Base-by-base conservation (phyloP, 495 filamentous ascomycete species). In the Copromyces sp. region DNA sequence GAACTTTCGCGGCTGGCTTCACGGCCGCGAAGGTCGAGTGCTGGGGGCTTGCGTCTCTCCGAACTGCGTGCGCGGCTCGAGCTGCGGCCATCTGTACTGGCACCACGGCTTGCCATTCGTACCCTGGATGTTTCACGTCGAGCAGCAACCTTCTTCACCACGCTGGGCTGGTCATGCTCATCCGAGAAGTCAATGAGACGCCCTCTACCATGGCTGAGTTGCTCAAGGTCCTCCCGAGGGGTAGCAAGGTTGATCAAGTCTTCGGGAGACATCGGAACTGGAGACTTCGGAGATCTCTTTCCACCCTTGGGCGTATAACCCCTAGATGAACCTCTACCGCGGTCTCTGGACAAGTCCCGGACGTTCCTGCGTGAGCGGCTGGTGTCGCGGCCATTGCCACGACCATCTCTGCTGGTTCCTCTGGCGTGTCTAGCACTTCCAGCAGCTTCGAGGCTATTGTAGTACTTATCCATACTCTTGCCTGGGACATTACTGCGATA, bases 181-280 rank as follows among this genome's bases (percentile, higher is more conserved):
- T 76, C 78, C 11, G 59, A 39, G 12, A 69, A 69, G 40, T 79
- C 76, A 24, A 79, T 73, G 12, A 80, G 68, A 72, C 40, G 72
- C 6, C 41, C 71, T 9, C 59, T 70, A 20, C 40, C 68, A 40
- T 75, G 41, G 17, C 70, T 68, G 20, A 35, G 61, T 39, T 73
- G 69, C 20, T 77, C 73, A 5, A 71, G 32, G 61, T 75, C 69
- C 17, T 81, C 74, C 39, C 77, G 84, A 1, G 82, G 83, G 0
- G 81, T 86, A 69, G 87, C 84, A 42, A 88, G 83, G 74, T 85
- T 87, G 76, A 89, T 87, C 75, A 92, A 75, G 73, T 95, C 93
- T 75, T 97, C 92, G 0, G 93, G 93, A 1, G 93, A 94, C 94
- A 97, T 97, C 20, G 93, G 92, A 14, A 96, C 88, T 0, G 94